Evolutionary conservation across 140 eudicot genomes (phyloP), one percentile per base, ranked within the genome.

Genomic region (Flaveria floridana): DNA sequence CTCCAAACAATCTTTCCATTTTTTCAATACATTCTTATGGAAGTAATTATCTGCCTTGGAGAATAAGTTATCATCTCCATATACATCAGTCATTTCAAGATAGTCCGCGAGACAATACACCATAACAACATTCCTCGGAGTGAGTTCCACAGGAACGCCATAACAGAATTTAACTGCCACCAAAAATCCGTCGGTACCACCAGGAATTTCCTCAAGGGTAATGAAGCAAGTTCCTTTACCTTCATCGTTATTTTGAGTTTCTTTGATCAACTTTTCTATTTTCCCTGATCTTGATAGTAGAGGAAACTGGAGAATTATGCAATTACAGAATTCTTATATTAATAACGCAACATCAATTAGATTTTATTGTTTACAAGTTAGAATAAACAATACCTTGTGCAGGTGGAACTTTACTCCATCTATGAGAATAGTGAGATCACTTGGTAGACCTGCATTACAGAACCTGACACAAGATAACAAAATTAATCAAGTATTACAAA

Each of bases 1-100:
- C 61, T 87, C 76, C 51, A 92, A 68, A 82, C 96, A 92, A 53
- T 89, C 92, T 57, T 92, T 89, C 96, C 92, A 89, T 78, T 84
- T 79, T n/a, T 66, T 76, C 23, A 92, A 82, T 26, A 86, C 77
- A 63, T 68, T 82, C 69, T 89, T 87, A 59, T 86, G 84, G 76
- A 92, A 92, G 79, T 61, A 89, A 83, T 14, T 69, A 6, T 86
- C 90, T n/a, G 90, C 72, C 37, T 68, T 78, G 53, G 87, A 82
- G 25, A 84, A 66, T 47, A 92, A 83, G 81, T 89, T 92, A 62
- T 84, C 95, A 52, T 89, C 92, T 41, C 95, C 98, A 71, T 79
- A 86, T 39, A 82, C 86, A 75, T 87, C 89, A 2, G 82, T 84
- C 95, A 89, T 92, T 56, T 85, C 89, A 37, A 92, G 95, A 81